A percentile compares a stretch with the other conserved stretches of the same genome.
These are phyloP conservation scores for Chaetoceros muelleri DNA, from an alignment of 108 stramenopile species.

Conservation along the genomic window DNA sequence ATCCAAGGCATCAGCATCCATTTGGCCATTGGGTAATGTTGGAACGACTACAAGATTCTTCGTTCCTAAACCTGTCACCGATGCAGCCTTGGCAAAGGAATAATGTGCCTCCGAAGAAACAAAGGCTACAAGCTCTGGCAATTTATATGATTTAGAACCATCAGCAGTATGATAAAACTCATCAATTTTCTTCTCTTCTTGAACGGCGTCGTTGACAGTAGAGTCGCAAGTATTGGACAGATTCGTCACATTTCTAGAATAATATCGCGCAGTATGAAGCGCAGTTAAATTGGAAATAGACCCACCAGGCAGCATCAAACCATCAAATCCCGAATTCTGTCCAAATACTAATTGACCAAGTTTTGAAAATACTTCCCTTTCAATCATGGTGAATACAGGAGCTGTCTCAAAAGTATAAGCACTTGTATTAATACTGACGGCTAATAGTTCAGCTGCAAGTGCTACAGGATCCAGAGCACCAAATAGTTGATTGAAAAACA, in stretches of 20 bases:
- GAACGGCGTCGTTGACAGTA: too few relatives aligned
- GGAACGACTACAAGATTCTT: slow-evolving; percentile 27
- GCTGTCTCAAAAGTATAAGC: slow-evolving; percentile 34
- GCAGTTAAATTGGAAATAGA: slow-evolving; percentile 34
- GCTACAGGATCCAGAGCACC: slow-evolving; percentile 40
- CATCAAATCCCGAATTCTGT: slow-evolving; percentile 16
- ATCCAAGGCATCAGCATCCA: slow-evolving; percentile 20
- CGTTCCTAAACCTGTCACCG: slow-evolving; percentile 27
- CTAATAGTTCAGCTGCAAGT: slow-evolving; percentile 31
- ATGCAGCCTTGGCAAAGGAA: slow-evolving; percentile 31
- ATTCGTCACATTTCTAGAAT: slow-evolving; percentile 15
- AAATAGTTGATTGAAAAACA: slow-evolving; percentile 47
- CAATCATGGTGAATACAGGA: slow-evolving; percentile 28
- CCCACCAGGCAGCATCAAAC: slow-evolving; percentile 38
- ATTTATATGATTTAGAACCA: background rate
- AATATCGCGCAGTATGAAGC: slow-evolving; percentile 34
- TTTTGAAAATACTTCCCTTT: slow-evolving; percentile 22
- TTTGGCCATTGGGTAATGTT: slow-evolving; percentile 21
- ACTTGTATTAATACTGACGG: slow-evolving; percentile 19
- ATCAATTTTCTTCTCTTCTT: slow-evolving; percentile 9
- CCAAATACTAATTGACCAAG: slow-evolving; percentile 21
- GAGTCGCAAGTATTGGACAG: slow-evolving; percentile 1
- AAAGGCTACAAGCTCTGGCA: slow-evolving; percentile 30
- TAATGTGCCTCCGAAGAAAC: slow-evolving; percentile 48
- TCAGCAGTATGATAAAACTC: slow-evolving; percentile 19